Conservation (phyloP, 305 asterid species). For the Nicotiana rustica region DNA sequence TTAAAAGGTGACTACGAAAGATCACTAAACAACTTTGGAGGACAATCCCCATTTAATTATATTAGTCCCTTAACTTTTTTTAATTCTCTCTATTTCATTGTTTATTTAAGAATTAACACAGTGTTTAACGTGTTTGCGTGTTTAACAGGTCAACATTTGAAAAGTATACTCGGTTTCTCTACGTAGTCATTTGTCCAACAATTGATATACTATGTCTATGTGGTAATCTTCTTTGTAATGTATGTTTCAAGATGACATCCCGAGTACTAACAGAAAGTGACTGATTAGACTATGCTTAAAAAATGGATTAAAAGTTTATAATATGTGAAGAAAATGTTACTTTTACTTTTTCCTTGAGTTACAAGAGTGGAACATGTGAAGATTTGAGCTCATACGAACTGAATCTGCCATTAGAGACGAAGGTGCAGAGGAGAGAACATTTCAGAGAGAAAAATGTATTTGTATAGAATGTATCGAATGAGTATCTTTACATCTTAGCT, state of each 20-base stretch:
- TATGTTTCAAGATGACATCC: conserved; percentile 1
- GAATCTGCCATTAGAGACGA: too few relatives aligned
- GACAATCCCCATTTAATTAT: not conserved
- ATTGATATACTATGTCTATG: not conserved
- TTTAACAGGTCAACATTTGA: conserved; percentile 27
- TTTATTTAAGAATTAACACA: not conserved
- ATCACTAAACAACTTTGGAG: conserved; percentile 3
- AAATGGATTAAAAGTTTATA: too few relatives aligned
- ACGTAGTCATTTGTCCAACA: not conserved
- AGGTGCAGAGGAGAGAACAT: too few relatives aligned
- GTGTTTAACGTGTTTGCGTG: not conserved
- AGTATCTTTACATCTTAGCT: too few relatives aligned
- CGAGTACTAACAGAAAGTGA: not conserved
- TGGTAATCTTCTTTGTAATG: not conserved
- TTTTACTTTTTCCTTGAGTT: not conserved
- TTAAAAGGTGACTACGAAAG: conserved; percentile 31
- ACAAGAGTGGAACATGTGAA: too few relatives aligned
- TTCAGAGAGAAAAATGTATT: too few relatives aligned
- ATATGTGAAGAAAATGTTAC: not conserved
- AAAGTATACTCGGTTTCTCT: conserved; percentile 10
- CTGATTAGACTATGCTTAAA: not conserved
- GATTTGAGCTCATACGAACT: too few relatives aligned
- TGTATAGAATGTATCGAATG: too few relatives aligned
- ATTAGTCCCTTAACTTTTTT: not conserved
- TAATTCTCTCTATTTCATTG: not conserved